Percentiles rank a stretch among this genome's conserved stretches.
These are phyloP conservation scores for Ensete ventricosum DNA, from an alignment of 176 grass and related monocot genomes.

Conservation along the genomic window DNA sequence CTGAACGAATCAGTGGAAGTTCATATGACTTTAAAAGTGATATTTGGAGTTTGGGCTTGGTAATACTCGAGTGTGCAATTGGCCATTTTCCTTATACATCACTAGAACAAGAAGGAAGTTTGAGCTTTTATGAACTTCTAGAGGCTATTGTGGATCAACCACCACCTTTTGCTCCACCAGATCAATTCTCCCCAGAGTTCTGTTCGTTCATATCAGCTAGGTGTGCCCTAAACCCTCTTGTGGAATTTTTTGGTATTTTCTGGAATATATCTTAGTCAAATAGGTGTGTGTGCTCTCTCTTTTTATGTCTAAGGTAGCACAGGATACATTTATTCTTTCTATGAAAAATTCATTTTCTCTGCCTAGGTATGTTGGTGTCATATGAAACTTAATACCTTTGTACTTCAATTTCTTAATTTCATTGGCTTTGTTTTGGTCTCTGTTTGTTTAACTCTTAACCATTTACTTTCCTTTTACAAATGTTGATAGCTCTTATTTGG, in stretches of 20 bases:
- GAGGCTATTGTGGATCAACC: conserved; percentile 96
- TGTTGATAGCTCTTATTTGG: no score
- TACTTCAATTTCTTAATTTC: no score
- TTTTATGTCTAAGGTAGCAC: no score
- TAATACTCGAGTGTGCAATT: conserved; percentile 90
- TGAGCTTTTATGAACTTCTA: conserved; percentile 91
- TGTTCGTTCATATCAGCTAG: conserved; percentile 86
- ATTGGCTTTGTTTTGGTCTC: no score
- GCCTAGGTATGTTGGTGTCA: no score
- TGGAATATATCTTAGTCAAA: no score
- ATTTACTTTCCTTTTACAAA: no score
- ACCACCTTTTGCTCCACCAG: conserved; percentile 70
- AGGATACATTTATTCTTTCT: no score
- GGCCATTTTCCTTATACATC: conserved; percentile 85
- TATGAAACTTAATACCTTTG: no score
- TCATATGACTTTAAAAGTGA: conserved; percentile 97
- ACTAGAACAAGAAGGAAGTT: conserved; percentile 55
- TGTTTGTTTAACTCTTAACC: no score
- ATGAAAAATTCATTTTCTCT: no score
- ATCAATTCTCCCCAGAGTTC: conserved; percentile 94
- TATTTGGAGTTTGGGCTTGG: conserved; percentile 93
- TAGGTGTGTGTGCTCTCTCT: no score
- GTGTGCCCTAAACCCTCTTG: conserved; percentile 30
- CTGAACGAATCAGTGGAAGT: conserved; percentile 84
- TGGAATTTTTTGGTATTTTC: neutral